These are phyloP conservation scores for Vitis hybrid DNA, from an alignment of 177 flowering plant genomes.

Conservation along the genomic window DNA sequence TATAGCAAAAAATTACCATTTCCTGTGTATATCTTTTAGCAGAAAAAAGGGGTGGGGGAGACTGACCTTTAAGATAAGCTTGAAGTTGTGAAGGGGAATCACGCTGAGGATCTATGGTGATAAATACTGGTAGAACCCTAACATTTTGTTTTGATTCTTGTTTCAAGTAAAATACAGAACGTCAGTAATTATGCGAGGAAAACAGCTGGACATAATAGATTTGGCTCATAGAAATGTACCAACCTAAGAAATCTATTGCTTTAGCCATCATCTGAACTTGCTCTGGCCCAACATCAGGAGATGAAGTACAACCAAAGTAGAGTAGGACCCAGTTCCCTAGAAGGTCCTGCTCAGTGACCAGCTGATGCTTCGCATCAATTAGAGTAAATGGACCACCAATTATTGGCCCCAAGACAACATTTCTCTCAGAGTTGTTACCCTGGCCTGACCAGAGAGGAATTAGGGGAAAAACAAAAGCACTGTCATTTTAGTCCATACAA, in stretches of 20 bases:
- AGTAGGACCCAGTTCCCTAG: constrained; percentile 86
- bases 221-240: background rate
- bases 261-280: constrained; percentile 73
- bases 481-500: too few relatives aligned
- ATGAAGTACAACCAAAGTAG: constrained; percentile 93
- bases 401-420: constrained; percentile 43
- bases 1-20: background rate
- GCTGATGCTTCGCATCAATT: constrained; percentile 43
- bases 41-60: background rate
- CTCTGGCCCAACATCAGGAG: constrained; percentile 86
- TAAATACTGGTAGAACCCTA: constrained; percentile 68
- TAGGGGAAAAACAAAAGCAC: background rate
- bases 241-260: constrained; percentile 69
- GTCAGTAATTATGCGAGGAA: constrained; percentile 10
- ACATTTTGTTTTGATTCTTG: constrained; percentile 60
- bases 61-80: constrained; percentile 78
- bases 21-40: too few relatives aligned
- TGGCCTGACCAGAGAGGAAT: constrained; percentile 38
- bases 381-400: constrained; percentile 87
- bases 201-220: background rate
- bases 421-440: constrained; percentile 24
- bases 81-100: constrained; percentile 77
- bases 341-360: constrained; percentile 60
- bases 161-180: constrained; percentile 21
- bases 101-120: constrained; percentile 84